phyloP scores from a whole-genome alignment of 2,329 filamentous ascomycete species.

The Nothopassalora personata region DNA sequence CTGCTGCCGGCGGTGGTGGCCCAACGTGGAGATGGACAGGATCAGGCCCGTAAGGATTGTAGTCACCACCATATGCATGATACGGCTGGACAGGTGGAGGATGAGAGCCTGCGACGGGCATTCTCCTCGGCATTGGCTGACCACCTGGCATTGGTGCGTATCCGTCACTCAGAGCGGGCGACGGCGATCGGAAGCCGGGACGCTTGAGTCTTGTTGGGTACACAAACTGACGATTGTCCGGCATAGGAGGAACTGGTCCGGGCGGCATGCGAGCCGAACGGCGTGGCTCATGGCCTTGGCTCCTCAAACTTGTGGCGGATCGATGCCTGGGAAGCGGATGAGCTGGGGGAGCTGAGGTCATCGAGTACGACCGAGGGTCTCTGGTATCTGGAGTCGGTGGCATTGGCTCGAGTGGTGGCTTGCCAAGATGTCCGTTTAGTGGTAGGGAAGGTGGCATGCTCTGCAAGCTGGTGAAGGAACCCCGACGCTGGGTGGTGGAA shows the following conservation, averaged over 20 bases:
- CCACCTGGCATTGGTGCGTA: constrained; percentile 28
- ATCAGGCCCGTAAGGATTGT: constrained; percentile 23
- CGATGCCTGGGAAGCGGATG: constrained; percentile 38
- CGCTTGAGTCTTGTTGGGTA: constrained; percentile 41
- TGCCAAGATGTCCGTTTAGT: constrained; percentile 17
- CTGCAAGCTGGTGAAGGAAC: constrained; percentile 39
- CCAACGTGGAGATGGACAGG: constrained; percentile 23
- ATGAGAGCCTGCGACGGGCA: constrained; percentile 21
- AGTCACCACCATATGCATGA: constrained; percentile 28
- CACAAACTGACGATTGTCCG: constrained; percentile 35
- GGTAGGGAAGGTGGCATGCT: constrained; percentile 39
- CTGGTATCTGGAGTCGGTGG: constrained; percentile 24
- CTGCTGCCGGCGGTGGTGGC: constrained; percentile 24
- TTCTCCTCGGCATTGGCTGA: constrained; percentile 17
- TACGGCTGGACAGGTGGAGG: constrained; percentile 24
- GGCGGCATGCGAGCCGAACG: constrained; percentile 29
- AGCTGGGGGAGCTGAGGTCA: constrained; percentile 35
- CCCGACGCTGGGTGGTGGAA: constrained; percentile 35
- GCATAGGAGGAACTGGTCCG: constrained; percentile 28
- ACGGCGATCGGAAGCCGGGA: constrained; percentile 39
- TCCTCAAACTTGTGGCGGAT: constrained; percentile 43
- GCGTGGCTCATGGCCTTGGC: constrained; percentile 33
- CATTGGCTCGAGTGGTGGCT: constrained; percentile 18
- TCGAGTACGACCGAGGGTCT: constrained; percentile 41
- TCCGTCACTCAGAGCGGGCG: constrained; percentile 42